Percentiles rank a stretch among this genome's conserved stretches.
Conservation (phyloP, 345 rosid species). For the Dipteronia sinensis region DNA sequence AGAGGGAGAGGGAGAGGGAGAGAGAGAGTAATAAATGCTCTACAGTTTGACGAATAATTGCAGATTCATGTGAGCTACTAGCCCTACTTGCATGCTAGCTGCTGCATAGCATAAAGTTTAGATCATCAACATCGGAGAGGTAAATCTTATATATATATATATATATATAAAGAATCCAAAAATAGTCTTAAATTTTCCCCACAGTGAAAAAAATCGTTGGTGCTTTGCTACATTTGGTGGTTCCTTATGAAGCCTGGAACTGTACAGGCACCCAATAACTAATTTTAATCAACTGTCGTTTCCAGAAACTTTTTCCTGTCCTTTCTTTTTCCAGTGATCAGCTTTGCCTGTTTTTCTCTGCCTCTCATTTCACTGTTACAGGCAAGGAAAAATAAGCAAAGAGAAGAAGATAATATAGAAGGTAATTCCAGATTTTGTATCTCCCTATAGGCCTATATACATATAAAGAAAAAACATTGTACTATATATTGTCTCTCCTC, state of each 20-base stretch:
- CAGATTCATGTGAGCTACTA: slow-evolving; percentile 10
- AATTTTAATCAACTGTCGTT: neutral
- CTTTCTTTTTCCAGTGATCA: slow-evolving; percentile 5
- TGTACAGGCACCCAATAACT: neutral
- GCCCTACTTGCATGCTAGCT: neutral
- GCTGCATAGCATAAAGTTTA: neutral
- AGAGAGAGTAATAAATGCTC: slow-evolving; percentile 9
- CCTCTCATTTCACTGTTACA: neutral
- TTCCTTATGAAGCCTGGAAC: neutral
- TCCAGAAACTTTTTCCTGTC: neutral
- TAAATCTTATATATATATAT: neutral
- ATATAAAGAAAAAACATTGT: no score
- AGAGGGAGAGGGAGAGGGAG: neutral
- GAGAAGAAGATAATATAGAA: neutral
- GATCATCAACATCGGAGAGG: neutral
- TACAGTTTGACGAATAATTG: neutral
- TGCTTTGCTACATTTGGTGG: neutral
- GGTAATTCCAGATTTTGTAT: neutral
- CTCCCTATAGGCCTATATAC: neutral
- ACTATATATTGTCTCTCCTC: neutral
- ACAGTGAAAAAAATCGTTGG: neutral
- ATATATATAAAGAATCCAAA: neutral
- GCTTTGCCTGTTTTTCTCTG: neutral
- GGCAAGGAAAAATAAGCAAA: neutral
- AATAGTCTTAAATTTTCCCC: neutral